These are phyloP conservation scores for Cochlearia excelsa DNA, from an alignment of 345 rosid genomes.

Conservation along the genomic window DNA sequence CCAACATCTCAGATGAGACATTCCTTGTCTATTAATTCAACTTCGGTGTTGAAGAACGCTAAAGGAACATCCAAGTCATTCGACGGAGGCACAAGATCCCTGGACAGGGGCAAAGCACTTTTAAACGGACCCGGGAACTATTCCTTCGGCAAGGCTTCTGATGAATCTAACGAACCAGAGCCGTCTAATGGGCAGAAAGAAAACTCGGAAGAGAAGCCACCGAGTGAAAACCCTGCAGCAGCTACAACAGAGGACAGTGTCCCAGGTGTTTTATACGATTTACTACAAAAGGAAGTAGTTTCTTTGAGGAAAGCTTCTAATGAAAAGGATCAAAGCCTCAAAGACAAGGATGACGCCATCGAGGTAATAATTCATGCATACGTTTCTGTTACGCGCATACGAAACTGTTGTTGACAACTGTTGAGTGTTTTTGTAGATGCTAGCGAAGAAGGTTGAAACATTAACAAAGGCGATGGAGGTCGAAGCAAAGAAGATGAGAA, in stretches of 20 bases:
- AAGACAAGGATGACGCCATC: conserved; percentile 99
- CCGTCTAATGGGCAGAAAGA: conserved; percentile 34
- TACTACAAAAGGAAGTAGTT: conserved; percentile 88
- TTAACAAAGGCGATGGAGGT: conserved; percentile 98
- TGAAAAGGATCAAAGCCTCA: conserved; percentile 97
- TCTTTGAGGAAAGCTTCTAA: conserved; percentile 82
- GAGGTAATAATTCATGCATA: conserved; percentile 49
- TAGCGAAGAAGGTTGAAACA: conserved; percentile 92
- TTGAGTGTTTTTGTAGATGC: conserved; percentile 48
- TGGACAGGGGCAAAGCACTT: conserved; percentile 70
- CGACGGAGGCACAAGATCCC: conserved; percentile 95
- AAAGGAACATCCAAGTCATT: conserved; percentile 96
- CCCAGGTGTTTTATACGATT: conserved; percentile 78
- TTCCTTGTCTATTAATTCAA: conserved; percentile 52
- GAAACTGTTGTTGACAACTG: not conserved
- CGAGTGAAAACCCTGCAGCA: conserved; percentile 37
- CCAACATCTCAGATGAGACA: conserved; percentile 51
- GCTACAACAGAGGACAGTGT: conserved; percentile 55
- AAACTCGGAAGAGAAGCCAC: conserved; percentile 51
- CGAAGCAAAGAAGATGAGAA: conserved; percentile 99
- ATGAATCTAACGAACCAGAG: conserved; percentile 49
- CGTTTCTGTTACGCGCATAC: too few relatives aligned
- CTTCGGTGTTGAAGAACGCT: conserved; percentile 80
- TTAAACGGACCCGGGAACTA: conserved; percentile 63
- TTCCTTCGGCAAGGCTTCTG: conserved; percentile 73